These are phyloP conservation scores for Cinchona pubescens DNA, from an alignment of 257 asterid species.

Conservation along the genomic window DNA sequence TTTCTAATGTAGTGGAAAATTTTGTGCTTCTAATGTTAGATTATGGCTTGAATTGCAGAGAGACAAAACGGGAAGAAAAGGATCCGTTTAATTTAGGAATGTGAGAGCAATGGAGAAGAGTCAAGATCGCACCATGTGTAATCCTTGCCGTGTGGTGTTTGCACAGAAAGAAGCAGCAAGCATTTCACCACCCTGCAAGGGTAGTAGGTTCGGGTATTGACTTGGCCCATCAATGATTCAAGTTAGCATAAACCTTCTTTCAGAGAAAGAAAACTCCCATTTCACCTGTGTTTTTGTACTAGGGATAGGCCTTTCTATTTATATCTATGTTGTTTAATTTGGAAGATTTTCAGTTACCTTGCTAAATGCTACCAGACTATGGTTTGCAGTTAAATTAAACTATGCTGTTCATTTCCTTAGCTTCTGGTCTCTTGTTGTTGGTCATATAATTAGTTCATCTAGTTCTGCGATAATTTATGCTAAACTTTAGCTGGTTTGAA, in stretches of 20 bases:
- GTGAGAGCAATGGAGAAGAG: slow-evolving; percentile 15
- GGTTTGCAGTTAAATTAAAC: background rate
- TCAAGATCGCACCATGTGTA: slow-evolving; percentile 27
- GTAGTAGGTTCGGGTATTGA: slow-evolving; percentile 77
- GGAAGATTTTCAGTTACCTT: slow-evolving; percentile 6
- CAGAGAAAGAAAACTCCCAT: background rate
- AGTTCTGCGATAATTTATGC: background rate
- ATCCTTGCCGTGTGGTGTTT: slow-evolving; percentile 37
- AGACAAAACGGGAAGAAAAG: slow-evolving; percentile 13
- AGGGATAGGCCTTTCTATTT: background rate
- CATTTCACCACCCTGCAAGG: slow-evolving; percentile 48
- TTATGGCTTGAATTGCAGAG: slow-evolving; percentile 22
- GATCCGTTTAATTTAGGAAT: slow-evolving; percentile 25
- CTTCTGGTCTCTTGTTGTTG: background rate
- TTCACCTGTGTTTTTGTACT: background rate
- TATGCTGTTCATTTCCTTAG: background rate
- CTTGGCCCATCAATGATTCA: slow-evolving; percentile 28
- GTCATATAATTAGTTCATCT: too few species aligned
- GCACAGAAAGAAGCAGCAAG: background rate
- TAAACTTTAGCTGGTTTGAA: background rate
- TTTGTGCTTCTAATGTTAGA: background rate
- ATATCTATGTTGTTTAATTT: slow-evolving; percentile 10
- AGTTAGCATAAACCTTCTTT: slow-evolving; percentile 25
- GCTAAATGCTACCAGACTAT: slow-evolving; percentile 5
- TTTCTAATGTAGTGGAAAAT: too few species aligned